Percentiles rank a stretch among this genome's conserved stretches.
These are phyloP conservation scores for Cyclotella cryptica DNA, from an alignment of 108 stramenopile genomes.

Conservation along the genomic window DNA sequence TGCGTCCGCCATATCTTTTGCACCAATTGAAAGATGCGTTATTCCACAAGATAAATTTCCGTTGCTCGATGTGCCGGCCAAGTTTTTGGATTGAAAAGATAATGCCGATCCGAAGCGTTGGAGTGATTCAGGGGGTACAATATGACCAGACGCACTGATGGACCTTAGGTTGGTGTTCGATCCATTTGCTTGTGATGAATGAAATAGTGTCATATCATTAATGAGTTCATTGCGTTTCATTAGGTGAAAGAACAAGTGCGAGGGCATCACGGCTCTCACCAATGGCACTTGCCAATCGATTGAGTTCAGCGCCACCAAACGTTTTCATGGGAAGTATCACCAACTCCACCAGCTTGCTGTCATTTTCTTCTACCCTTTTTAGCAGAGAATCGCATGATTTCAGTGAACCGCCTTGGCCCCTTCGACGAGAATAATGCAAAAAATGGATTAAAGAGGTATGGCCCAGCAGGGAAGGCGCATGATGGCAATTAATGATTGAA, in stretches of 20 bases:
- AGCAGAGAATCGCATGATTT: constrained; percentile 71
- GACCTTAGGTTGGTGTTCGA: constrained; percentile 60
- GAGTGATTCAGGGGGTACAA: constrained; percentile 55
- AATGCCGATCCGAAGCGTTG: constrained; percentile 60
- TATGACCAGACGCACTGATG: constrained; percentile 80
- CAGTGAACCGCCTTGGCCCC: constrained; percentile 47
- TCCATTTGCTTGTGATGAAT: constrained; percentile 33
- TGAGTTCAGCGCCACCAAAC: constrained; percentile 61
- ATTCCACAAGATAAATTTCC: constrained; percentile 31
- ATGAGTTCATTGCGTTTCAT: not conserved
- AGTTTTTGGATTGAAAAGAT: constrained; percentile 27
- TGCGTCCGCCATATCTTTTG: constrained; percentile 71
- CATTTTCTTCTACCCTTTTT: constrained; percentile 69
- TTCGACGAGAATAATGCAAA: not conserved
- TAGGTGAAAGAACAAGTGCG: not conserved
- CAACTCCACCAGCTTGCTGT: constrained; percentile 60
- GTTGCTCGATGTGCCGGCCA: not conserved
- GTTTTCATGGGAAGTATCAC: constrained; percentile 76
- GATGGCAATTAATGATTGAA: too few species aligned
- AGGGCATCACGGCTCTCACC: constrained; percentile 21
- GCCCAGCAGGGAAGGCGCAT: too few species aligned
- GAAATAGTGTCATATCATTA: not conserved
- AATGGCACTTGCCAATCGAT: constrained; percentile 57
- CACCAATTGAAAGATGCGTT: constrained; percentile 64
- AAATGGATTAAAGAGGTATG: too few species aligned